Conservation (phyloP, 164 flowering plant species). For the Vitis amurensis region DNA sequence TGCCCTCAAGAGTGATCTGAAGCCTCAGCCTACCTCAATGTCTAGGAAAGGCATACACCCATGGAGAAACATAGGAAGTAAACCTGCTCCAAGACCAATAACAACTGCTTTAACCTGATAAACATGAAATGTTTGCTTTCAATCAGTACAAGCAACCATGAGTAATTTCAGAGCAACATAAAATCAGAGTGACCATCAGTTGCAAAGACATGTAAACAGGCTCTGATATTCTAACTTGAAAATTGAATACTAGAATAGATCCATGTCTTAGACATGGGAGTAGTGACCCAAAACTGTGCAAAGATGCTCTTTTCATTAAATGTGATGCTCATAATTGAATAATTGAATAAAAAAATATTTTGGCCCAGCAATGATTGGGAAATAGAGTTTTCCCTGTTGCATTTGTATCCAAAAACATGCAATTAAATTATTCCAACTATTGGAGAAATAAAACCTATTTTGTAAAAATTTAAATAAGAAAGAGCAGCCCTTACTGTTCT, state of each 20-base stretch:
- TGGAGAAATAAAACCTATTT: neutral
- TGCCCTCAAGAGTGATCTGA: neutral
- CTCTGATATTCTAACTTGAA: neutral
- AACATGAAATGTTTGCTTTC: neutral
- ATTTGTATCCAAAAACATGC: neutral
- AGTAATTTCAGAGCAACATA: neutral
- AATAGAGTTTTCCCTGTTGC: too few species aligned
- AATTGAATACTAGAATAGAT: neutral
- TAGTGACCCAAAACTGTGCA: neutral
- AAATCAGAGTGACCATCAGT: neutral
- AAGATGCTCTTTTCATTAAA: too few species aligned
- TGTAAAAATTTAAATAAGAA: neutral
- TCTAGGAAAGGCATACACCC: conserved; percentile 55
- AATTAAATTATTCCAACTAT: neutral
- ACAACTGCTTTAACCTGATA: conserved; percentile 64
- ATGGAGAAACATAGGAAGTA: conserved; percentile 91
- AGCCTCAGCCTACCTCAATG: conserved; percentile 56
- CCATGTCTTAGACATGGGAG: neutral
- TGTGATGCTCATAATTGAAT: too few species aligned
- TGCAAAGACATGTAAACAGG: neutral
- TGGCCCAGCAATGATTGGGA: too few species aligned
- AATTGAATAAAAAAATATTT: too few species aligned
- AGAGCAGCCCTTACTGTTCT: conserved; percentile 40
- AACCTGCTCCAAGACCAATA: conserved; percentile 95
- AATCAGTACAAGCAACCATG: neutral